These are phyloP conservation scores for Trichophyton benhamiae DNA, from an alignment of 2,329 filamentous ascomycete species.

Conservation along the genomic window DNA sequence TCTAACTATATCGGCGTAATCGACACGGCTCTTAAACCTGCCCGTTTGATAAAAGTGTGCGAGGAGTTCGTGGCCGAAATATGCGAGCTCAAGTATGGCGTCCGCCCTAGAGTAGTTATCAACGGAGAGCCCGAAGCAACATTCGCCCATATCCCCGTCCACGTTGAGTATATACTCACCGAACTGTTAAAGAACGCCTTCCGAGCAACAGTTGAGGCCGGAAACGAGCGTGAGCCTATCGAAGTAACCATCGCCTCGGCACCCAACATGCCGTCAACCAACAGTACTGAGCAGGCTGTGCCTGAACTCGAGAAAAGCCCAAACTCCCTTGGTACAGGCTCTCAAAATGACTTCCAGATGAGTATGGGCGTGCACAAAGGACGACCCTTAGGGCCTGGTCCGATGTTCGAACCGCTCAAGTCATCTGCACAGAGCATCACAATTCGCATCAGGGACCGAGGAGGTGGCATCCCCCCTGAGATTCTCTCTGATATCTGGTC, in stretches of 20 bases:
- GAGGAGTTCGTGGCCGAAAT: conserved; percentile 89
- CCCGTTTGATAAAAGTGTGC: conserved; percentile 68
- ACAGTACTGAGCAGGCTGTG: conserved; percentile 11
- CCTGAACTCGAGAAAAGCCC: conserved; percentile 38
- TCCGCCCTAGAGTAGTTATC: conserved; percentile 66
- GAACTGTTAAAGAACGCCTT: conserved; percentile 96
- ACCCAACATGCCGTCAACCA: conserved; percentile 37
- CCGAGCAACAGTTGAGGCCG: conserved; percentile 76
- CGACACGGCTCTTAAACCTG: conserved; percentile 75
- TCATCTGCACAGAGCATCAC: conserved; percentile 66
- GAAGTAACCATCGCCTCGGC: conserved; percentile 81
- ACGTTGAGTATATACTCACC: conserved; percentile 93
- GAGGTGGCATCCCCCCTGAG: conserved; percentile 78
- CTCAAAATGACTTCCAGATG: conserved; percentile 23
- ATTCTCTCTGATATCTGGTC: conserved; percentile 84
- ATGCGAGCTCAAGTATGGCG: conserved; percentile 89
- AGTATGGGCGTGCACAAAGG: conserved; percentile 19
- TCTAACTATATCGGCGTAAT: conserved; percentile 84
- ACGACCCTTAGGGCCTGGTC: conserved; percentile 15
- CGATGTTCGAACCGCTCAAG: conserved; percentile 21
- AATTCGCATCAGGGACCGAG: conserved; percentile 89
- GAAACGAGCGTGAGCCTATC: conserved; percentile 66
- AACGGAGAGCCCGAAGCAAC: conserved; percentile 77
- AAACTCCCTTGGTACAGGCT: conserved; percentile 8
- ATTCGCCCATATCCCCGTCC: conserved; percentile 88